phyloP scores from a whole-genome alignment of 108 stramenopile genomes.

The Skeletonema marinoi region DNA sequence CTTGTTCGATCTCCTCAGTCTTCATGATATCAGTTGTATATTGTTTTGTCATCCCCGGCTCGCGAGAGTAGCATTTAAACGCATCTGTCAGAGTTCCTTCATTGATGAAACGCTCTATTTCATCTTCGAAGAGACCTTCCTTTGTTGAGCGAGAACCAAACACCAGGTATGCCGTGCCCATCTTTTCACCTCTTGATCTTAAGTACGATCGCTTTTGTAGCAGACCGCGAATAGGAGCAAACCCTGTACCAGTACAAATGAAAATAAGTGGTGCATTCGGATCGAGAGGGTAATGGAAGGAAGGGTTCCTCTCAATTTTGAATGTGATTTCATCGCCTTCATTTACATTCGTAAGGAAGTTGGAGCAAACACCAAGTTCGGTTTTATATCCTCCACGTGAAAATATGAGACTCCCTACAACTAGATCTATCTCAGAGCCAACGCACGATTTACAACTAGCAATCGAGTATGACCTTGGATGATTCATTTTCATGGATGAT shows the following conservation, averaged over 20 bases:
- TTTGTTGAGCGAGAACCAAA: slow-evolving; percentile 11
- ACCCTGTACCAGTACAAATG: slow-evolving; percentile 24
- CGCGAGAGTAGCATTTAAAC: slow-evolving; percentile 23
- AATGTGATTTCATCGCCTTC: slow-evolving; percentile 11
- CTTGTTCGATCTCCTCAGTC: not conserved
- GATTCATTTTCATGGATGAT: not conserved
- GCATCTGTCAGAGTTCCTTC: slow-evolving; percentile 3
- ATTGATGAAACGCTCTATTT: slow-evolving; percentile 7
- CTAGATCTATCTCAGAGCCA: slow-evolving; percentile 7
- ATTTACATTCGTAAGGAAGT: slow-evolving; percentile 6
- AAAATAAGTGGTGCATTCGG: not conserved
- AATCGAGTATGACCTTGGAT: slow-evolving; percentile 11
- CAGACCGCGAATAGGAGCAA: slow-evolving; percentile 21
- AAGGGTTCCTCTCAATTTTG: slow-evolving; percentile 2
- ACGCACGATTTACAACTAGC: slow-evolving; percentile 10
- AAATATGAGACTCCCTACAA: slow-evolving; percentile 16
- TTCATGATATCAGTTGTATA: slow-evolving; percentile 9
- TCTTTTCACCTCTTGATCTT: slow-evolving; percentile 3
- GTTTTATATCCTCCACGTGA: slow-evolving; percentile 3
- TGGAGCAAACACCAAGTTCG: slow-evolving; percentile 15
- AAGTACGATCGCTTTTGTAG: slow-evolving; percentile 17
- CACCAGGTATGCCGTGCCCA: slow-evolving; percentile 10
- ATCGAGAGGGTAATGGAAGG: slow-evolving; percentile 17
- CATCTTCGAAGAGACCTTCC: slow-evolving; percentile 19
- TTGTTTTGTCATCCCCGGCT: slow-evolving; percentile 12